These are phyloP conservation scores for Yamadazyma spencermartinsiae DNA, from an alignment of 1,139 yeast species.

Conservation along the genomic window DNA sequence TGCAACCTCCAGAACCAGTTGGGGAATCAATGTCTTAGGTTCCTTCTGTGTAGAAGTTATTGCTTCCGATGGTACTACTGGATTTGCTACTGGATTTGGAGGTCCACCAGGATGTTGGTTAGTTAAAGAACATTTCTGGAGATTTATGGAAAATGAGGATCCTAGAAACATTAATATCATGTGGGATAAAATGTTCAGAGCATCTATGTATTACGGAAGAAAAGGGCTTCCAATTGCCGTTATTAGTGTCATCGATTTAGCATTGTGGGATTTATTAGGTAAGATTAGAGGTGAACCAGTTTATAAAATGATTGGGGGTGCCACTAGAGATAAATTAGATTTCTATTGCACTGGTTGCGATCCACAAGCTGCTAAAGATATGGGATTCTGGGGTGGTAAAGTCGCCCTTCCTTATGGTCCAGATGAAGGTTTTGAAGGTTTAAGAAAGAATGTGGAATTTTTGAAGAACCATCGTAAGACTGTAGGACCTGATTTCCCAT, in stretches of 20 bases:
- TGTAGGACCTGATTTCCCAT: slow-evolving; percentile 51
- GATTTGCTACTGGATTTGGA: slow-evolving; percentile 54
- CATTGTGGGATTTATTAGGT: slow-evolving; percentile 50
- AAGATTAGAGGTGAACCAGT: slow-evolving; percentile 50
- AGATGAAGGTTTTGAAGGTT: slow-evolving; percentile 48
- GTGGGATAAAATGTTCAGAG: slow-evolving; percentile 51
- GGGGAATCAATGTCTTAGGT: slow-evolving; percentile 54
- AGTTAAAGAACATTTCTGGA: slow-evolving; percentile 43
- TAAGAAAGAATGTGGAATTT: slow-evolving; percentile 45
- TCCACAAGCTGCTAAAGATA: slow-evolving; percentile 45
- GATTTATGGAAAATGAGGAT: slow-evolving; percentile 45
- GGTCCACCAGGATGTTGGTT: slow-evolving; percentile 54
- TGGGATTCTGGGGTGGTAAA: slow-evolving; percentile 54
- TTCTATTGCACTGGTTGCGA: slow-evolving; percentile 50
- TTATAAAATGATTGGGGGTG: slow-evolving; percentile 51
- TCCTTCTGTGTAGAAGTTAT: slow-evolving; percentile 50
- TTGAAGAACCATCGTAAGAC: slow-evolving; percentile 40
- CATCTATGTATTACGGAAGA: slow-evolving; percentile 52
- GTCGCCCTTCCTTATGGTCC: slow-evolving; percentile 52
- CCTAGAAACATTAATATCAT: slow-evolving; percentile 44
- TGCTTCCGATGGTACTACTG: slow-evolving; percentile 48
- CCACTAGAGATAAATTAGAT: slow-evolving; percentile 41
- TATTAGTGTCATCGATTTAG: slow-evolving; percentile 46
- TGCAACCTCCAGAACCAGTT: slow-evolving; percentile 42
- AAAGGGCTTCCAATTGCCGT: slow-evolving; percentile 50